Conservation (phyloP, 2,329 filamentous ascomycete genomes). For the Sporothrix humicola region DNA sequence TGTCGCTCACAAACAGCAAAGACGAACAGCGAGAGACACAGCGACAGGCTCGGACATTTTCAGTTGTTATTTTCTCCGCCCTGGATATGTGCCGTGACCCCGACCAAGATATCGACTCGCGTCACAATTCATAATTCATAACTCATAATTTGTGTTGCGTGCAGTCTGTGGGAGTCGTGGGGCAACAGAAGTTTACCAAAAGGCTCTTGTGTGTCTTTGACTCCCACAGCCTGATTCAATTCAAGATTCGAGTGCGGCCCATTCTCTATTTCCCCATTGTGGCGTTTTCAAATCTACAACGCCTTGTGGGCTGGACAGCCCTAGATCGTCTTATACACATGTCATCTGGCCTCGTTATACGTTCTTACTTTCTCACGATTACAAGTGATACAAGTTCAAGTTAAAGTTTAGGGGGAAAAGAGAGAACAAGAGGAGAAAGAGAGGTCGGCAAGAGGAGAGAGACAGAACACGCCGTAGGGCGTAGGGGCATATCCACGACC, state of each 20-base stretch:
- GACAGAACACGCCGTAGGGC: background rate
- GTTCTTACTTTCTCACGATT: too few species aligned
- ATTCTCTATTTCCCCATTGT: background rate
- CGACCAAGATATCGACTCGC: background rate
- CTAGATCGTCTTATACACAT: background rate
- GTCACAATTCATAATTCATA: background rate
- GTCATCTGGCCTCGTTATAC: too few species aligned
- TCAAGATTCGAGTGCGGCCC: too few species aligned
- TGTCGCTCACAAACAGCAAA: too few species aligned
- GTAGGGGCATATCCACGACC: background rate
- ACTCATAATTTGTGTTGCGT: background rate
- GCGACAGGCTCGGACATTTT: background rate
- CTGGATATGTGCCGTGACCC: background rate
- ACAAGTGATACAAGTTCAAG: too few species aligned
- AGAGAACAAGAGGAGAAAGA: background rate
- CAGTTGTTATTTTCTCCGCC: background rate
- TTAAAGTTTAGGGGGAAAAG: too few species aligned
- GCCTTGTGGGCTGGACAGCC: background rate
- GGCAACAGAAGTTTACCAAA: background rate
- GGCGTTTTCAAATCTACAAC: too few species aligned
- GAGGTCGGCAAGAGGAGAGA: background rate
- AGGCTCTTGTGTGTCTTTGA: too few species aligned
- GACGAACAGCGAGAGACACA: background rate
- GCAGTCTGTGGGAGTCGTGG: conserved; percentile 2
- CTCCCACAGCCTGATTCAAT: background rate